Percentiles rank a stretch among this genome's conserved stretches.
phyloP scores from a whole-genome alignment of 225 moss, liverwort and hornwort genomes.

The Pleurozium schreberi region DNA sequence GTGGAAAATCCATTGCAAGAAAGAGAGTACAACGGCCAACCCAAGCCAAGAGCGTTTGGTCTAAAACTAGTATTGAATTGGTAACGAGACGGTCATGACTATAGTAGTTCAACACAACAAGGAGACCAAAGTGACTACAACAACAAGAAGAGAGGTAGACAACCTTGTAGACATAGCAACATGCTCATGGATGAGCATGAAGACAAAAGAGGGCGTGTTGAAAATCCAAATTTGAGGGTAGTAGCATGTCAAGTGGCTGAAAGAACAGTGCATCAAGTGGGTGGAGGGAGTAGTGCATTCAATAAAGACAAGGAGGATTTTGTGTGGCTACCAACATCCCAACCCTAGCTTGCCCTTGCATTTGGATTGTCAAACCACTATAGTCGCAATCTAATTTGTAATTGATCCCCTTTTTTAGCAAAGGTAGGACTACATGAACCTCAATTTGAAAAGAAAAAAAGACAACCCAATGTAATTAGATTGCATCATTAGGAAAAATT shows the following conservation, averaged over 20 bases:
- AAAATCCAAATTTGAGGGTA: too few species aligned
- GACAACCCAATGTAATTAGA: not conserved
- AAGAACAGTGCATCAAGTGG: too few species aligned
- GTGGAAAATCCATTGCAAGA: not conserved
- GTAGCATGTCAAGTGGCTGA: too few species aligned
- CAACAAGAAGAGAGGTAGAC: rapidly evolving
- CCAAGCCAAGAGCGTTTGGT: rapidly evolving
- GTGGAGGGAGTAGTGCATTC: too few species aligned
- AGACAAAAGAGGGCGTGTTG: too few species aligned
- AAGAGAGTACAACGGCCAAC: rapidly evolving
- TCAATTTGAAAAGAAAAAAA: not conserved
- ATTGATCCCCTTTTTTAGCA: not conserved
- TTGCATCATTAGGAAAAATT: too few species aligned
- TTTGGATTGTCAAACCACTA: not conserved
- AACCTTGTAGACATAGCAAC: rapidly evolving
- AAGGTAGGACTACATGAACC: not conserved
- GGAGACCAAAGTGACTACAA: not conserved
- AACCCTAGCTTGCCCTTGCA: too few species aligned
- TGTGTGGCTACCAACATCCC: rapidly evolving
- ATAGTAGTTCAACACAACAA: rapidly evolving
- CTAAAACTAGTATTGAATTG: not conserved
- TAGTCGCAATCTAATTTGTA: not conserved
- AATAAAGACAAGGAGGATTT: not conserved
- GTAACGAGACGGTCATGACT: rapidly evolving
- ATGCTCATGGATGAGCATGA: too few species aligned